Evolutionary conservation across 208 protist species (phyloP).

Genomic region (Trypanosoma boissoni): DNA sequence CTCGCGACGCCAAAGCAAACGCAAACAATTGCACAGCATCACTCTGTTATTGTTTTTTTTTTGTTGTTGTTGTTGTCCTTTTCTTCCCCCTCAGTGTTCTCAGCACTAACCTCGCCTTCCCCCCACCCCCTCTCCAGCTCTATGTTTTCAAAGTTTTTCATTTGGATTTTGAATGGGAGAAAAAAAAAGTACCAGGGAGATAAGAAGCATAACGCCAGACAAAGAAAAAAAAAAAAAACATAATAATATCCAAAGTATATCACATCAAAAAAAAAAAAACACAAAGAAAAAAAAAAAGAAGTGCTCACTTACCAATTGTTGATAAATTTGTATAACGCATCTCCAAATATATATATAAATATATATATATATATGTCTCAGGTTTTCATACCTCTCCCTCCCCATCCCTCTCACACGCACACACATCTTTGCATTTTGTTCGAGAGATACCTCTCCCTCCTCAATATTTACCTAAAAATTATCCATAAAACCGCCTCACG

Average conservation of each 20-base stretch:
- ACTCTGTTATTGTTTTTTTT: constrained; percentile 18
- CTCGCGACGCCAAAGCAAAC: constrained; percentile 56
- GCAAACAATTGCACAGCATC: constrained; percentile 20
- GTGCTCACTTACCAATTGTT: background rate
- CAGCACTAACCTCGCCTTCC: too few relatives aligned
- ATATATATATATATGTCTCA: background rate
- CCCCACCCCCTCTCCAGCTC: too few relatives aligned
- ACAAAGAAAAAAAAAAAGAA: constrained; percentile 1
- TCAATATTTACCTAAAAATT: too few relatives aligned
- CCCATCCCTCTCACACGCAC: background rate
- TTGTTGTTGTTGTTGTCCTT: constrained; percentile 14
- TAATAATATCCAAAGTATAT: background rate
- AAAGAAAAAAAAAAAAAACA: constrained; percentile 12
- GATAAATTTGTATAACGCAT: background rate
- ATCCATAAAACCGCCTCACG: too few relatives aligned
- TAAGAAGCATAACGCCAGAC: too few relatives aligned
- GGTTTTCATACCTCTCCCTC: too few relatives aligned
- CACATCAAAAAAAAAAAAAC: background rate
- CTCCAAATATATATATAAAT: background rate
- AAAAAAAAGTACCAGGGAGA: background rate
- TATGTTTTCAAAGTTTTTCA: too few relatives aligned
- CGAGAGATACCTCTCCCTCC: background rate
- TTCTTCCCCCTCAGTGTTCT: constrained; percentile 6
- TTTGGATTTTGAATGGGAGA: too few relatives aligned
- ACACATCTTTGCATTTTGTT: background rate